A percentile compares a stretch with the other conserved stretches of the same genome.
These are phyloP conservation scores for Kurtzmaniella quercitrusa DNA, from an alignment of 1,139 yeast genomes.

Conservation along the genomic window DNA sequence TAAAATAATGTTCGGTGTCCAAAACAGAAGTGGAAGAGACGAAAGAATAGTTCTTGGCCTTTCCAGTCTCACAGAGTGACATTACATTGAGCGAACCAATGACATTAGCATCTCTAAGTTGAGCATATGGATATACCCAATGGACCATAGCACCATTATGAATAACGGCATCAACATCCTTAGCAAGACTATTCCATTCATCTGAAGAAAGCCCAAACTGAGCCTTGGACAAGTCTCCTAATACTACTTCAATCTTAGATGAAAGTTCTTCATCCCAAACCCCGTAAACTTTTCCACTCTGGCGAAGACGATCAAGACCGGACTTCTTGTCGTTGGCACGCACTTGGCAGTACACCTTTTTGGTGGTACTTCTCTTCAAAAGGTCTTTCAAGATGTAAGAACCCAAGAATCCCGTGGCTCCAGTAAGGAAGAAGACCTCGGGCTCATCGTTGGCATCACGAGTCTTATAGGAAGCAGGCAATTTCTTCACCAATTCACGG, in stretches of 20 bases:
- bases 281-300: constrained; percentile 82
- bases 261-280: constrained; percentile 70
- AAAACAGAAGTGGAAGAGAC: constrained; percentile 94
- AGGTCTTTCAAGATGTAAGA: constrained; percentile 79
- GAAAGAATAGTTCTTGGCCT: constrained; percentile 80
- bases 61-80: constrained; percentile 75
- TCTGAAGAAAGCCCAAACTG: constrained; percentile 65
- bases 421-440: constrained; percentile 80
- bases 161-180: constrained; percentile 71
- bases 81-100: constrained; percentile 81
- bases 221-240: constrained; percentile 74
- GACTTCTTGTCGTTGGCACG: constrained; percentile 68
- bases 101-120: constrained; percentile 90
- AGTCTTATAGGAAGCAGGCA: constrained; percentile 24
- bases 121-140: constrained; percentile 95
- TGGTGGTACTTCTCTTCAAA: constrained; percentile 42
- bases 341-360: constrained; percentile 77
- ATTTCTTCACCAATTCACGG: constrained; percentile 32
- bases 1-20: constrained; percentile 77
- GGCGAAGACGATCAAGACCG: constrained; percentile 72
- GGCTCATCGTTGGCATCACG: constrained; percentile 25
- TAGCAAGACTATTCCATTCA: constrained; percentile 56
- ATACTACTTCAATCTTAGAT: constrained; percentile 58
- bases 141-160: constrained; percentile 98
- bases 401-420: constrained; percentile 96